Conservation (phyloP, 352 stramenopile species). For the Globisporangium heterothallicum region DNA sequence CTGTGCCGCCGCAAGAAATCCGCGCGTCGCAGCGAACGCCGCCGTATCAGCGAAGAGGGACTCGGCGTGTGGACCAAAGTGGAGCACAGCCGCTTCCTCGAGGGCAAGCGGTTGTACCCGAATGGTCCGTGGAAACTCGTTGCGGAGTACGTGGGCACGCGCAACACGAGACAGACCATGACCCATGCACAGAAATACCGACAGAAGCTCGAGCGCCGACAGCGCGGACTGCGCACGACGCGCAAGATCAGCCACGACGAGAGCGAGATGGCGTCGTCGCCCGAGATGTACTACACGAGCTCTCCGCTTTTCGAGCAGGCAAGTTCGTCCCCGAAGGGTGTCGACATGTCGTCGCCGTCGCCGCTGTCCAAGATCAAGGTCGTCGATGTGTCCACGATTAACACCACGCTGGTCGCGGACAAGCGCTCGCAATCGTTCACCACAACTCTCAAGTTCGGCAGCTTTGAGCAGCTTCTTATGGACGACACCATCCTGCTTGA, state of each 20-base stretch:
- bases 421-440: not conserved
- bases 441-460: not conserved
- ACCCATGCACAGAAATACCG: slow-evolving; percentile 42
- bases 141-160: slow-evolving; percentile 35
- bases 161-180: slow-evolving; percentile 39
- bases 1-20: slow-evolving; percentile 7
- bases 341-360: too few species aligned
- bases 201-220: slow-evolving; percentile 37
- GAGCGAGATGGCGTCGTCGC: not conserved
- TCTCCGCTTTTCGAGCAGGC: not conserved
- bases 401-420: not conserved
- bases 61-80: slow-evolving; percentile 33
- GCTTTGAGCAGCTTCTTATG: slow-evolving; percentile 13
- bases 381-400: not conserved
- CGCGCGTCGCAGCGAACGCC: slow-evolving; percentile 12
- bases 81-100: slow-evolving; percentile 43
- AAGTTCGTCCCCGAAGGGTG: not conserved
- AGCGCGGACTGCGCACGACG: slow-evolving; percentile 19
- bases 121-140: slow-evolving; percentile 50
- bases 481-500: slow-evolving; percentile 4
- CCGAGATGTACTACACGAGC: slow-evolving; percentile 8
- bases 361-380: not conserved
- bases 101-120: slow-evolving; percentile 37
- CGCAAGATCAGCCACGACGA: slow-evolving; percentile 11
- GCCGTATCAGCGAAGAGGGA: slow-evolving; percentile 29